A percentile compares a stretch with the other conserved stretches of the same genome.
phyloP scores from a whole-genome alignment of 2,329 filamentous ascomycete genomes.

The Neonectria faginata region DNA sequence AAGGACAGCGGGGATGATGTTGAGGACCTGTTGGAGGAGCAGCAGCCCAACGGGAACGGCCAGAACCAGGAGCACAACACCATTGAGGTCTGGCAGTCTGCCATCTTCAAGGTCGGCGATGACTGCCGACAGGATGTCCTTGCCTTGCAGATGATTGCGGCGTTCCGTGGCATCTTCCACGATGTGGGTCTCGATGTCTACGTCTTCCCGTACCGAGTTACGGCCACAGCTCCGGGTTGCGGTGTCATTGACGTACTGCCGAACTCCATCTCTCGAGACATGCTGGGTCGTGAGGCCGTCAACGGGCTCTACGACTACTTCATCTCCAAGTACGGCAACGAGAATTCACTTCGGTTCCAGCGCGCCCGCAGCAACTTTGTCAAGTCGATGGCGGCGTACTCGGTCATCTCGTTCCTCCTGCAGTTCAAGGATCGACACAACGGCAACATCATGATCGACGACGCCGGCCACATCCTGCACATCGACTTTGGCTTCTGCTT shows the following conservation, averaged over 20 bases:
- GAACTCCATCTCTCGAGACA: conserved; percentile 97
- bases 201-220: conserved; percentile 97
- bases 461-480: conserved; percentile 95
- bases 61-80: conserved; percentile 64
- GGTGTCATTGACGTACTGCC: conserved; percentile 98
- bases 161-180: conserved; percentile 97
- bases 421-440: conserved; percentile 99
- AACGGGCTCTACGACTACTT: conserved; percentile 99
- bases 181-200: conserved; percentile 94
- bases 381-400: conserved; percentile 99
- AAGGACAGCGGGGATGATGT: conserved; percentile 65
- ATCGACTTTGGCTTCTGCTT: conserved; percentile 99
- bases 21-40: conserved; percentile 64
- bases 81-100: conserved; percentile 97
- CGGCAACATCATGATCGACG: conserved; percentile 99
- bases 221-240: conserved; percentile 95
- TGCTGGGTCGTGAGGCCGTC: conserved; percentile 97
- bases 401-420: conserved; percentile 92
- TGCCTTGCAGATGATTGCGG: conserved; percentile 96
- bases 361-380: conserved; percentile 97
- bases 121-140: conserved; percentile 98
- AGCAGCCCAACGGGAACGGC: conserved; percentile 51
- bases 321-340: conserved; percentile 94
- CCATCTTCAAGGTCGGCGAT: conserved; percentile 99
- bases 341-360: conserved; percentile 95